A percentile compares a stretch with the other conserved stretches of the same genome.
Evolutionary conservation across 805 yeast species (phyloP).

Genomic region (Suhomyces canberraensis): DNA sequence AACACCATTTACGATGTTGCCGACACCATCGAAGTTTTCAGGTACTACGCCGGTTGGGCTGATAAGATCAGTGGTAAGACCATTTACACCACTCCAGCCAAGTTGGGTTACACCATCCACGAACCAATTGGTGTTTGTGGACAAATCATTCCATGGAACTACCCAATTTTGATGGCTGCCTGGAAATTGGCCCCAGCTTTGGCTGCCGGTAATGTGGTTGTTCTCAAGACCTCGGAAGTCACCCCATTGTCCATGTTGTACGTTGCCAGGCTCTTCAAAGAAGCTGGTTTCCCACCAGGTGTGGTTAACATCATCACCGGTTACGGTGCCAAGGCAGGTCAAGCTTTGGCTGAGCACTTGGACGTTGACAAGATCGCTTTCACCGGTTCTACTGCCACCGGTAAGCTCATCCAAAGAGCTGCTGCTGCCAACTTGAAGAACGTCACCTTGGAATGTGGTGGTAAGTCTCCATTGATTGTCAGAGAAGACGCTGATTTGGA

Average conservation of each 20-base stretch:
- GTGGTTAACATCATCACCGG: slow-evolving; percentile 72
- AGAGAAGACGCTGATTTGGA: slow-evolving; percentile 63
- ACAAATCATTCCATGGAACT: slow-evolving; percentile 72
- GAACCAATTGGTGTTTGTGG: slow-evolving; percentile 68
- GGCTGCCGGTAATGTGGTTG: slow-evolving; percentile 73
- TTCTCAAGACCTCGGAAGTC: slow-evolving; percentile 71
- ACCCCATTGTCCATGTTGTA: slow-evolving; percentile 69
- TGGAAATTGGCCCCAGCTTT: slow-evolving; percentile 85
- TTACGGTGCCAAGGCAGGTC: slow-evolving; percentile 67
- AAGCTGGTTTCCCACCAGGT: slow-evolving; percentile 77
- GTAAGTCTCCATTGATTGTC: slow-evolving; percentile 63
- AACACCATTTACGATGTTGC: slow-evolving; percentile 51
- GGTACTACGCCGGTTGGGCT: slow-evolving; percentile 63
- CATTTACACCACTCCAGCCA: slow-evolving; percentile 42
- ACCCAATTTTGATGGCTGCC: slow-evolving; percentile 64
- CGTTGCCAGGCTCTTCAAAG: slow-evolving; percentile 53
- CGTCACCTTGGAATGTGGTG: slow-evolving; percentile 70
- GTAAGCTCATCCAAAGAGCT: slow-evolving; percentile 57
- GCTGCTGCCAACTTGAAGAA: slow-evolving; percentile 63
- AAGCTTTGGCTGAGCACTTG: slow-evolving; percentile 55
- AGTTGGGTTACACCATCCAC: slow-evolving; percentile 64
- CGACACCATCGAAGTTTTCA: slow-evolving; percentile 43
- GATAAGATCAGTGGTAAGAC: slow-evolving; percentile 51
- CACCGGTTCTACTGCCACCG: slow-evolving; percentile 60
- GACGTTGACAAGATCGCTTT: slow-evolving; percentile 51